phyloP scores from a whole-genome alignment of 257 asterid genomes.

The Nicotiana knightiana region DNA sequence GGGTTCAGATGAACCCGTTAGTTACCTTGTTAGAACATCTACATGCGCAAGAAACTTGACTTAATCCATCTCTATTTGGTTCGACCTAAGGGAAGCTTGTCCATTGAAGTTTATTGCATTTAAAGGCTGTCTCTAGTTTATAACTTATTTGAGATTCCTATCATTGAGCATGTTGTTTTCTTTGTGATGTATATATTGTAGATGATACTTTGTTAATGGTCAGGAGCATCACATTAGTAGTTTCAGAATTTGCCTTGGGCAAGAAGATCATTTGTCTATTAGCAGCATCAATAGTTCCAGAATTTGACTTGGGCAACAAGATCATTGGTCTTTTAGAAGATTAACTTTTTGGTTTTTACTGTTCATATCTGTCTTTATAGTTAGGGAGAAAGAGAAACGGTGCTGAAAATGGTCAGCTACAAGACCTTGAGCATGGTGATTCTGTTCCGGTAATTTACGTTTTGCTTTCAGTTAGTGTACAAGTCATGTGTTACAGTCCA shows the following conservation, averaged over 20 bases:
- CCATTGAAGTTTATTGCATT: neutral
- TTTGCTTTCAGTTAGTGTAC: neutral
- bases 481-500: neutral
- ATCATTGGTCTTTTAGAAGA: neutral
- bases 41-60: neutral
- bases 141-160: neutral
- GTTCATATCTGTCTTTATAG: slow-evolving; percentile 21
- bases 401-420: slow-evolving; percentile 38
- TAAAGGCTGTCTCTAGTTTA: neutral
- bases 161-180: neutral
- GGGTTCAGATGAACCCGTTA: too few relatives aligned
- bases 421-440: slow-evolving; percentile 73
- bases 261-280: neutral
- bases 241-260: neutral
- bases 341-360: neutral
- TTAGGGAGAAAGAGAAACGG: slow-evolving; percentile 39
- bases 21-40: neutral
- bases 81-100: neutral
- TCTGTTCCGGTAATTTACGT: slow-evolving; percentile 45
- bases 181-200: neutral
- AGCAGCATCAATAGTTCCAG: neutral
- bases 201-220: neutral
- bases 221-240: neutral
- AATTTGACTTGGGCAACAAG: neutral
- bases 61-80: neutral